Conservation (phyloP, 2,329 filamentous ascomycete genomes). For the Alternaria incomplexa region DNA sequence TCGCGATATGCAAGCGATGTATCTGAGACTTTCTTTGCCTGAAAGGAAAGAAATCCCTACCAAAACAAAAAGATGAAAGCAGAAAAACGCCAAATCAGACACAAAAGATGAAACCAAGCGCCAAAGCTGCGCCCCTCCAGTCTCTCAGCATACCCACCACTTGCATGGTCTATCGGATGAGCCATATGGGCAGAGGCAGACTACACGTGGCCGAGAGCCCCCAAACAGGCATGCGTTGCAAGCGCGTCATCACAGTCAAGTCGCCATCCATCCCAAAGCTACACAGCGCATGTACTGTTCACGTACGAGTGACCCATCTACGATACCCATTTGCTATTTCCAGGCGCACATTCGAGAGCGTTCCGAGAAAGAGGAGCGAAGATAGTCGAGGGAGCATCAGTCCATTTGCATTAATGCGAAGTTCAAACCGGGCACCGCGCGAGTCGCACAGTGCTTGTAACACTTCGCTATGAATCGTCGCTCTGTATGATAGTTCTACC, state of each 20-base stretch:
- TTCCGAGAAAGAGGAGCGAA: not conserved
- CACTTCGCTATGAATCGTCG: no score
- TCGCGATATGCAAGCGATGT: no score
- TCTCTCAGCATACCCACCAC: not conserved
- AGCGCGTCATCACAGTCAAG: not conserved
- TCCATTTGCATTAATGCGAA: not conserved
- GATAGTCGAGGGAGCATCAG: not conserved
- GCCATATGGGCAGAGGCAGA: no score
- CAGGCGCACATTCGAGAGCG: no score
- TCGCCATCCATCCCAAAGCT: not conserved
- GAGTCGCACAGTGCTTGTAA: not conserved
- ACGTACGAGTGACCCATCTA: not conserved
- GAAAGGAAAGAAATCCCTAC: not conserved
- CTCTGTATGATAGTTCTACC: not conserved
- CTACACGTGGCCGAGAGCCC: not conserved
- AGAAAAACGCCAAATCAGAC: not conserved
- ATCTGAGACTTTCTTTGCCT: not conserved
- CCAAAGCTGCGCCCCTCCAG: not conserved
- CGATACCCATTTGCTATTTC: no score
- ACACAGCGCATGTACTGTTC: not conserved
- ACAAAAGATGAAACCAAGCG: not conserved
- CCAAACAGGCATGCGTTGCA: not conserved
- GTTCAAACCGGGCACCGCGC: not conserved
- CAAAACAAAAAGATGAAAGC: not conserved
- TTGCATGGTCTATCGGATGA: not conserved